phyloP scores from a whole-genome alignment of 2,329 filamentous ascomycete species.

The Pseudopithomyces chartarum region DNA sequence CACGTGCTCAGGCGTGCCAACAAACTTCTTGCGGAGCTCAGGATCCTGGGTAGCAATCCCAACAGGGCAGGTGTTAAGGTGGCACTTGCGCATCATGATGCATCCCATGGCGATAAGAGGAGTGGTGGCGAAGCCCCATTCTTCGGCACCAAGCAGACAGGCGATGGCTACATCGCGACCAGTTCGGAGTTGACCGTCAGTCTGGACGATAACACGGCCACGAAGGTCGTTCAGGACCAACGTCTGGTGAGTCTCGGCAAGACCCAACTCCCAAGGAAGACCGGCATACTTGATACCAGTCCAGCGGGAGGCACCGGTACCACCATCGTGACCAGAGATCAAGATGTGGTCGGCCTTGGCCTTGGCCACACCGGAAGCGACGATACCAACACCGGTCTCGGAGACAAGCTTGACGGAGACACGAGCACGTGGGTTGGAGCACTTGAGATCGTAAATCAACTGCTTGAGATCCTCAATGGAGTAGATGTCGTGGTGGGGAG shows the following conservation, averaged over 20 bases:
- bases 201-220: slow-evolving; percentile 94
- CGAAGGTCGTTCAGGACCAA: slow-evolving; percentile 93
- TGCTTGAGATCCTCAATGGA: slow-evolving; percentile 98
- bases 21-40: slow-evolving; percentile 91
- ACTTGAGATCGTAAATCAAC: slow-evolving; percentile 96
- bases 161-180: slow-evolving; percentile 94
- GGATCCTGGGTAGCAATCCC: slow-evolving; percentile 96
- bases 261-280: slow-evolving; percentile 94
- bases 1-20: slow-evolving; percentile 90
- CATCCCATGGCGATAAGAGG: slow-evolving; percentile 97
- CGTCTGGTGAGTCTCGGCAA: slow-evolving; percentile 96
- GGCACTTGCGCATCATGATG: slow-evolving; percentile 87
- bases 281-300: slow-evolving; percentile 99
- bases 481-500: slow-evolving; percentile 98
- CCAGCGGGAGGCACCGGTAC: slow-evolving; percentile 95
- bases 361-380: slow-evolving; percentile 96
- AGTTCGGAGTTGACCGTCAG: slow-evolving; percentile 90
- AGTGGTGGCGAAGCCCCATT: slow-evolving; percentile 95
- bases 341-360: slow-evolving; percentile 96
- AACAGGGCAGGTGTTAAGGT: slow-evolving; percentile 78
- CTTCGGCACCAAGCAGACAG: slow-evolving; percentile 93
- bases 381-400: slow-evolving; percentile 95
- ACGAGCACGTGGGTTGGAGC: slow-evolving; percentile 87
- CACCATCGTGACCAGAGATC: slow-evolving; percentile 95
- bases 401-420: slow-evolving; percentile 98